Conservation (phyloP, 495 filamentous ascomycete species). For the Podospora australis region DNA sequence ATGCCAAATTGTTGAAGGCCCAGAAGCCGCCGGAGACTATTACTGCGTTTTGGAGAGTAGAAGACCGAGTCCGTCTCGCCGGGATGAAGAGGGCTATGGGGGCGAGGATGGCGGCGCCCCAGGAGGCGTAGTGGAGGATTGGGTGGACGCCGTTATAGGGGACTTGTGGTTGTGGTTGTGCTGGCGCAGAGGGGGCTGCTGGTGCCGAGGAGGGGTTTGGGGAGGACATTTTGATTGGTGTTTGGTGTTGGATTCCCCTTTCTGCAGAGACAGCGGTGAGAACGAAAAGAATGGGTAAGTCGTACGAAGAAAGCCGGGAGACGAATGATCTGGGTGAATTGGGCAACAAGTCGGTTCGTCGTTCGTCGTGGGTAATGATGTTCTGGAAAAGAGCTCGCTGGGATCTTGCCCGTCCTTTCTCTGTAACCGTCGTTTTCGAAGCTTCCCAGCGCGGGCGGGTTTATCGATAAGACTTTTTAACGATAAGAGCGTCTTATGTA, state of each 20-base stretch:
- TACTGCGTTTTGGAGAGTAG: too few relatives aligned
- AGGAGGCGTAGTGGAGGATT: slow-evolving; percentile 54
- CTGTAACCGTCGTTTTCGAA: too few relatives aligned
- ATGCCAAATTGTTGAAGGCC: slow-evolving; percentile 58
- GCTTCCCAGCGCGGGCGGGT: too few relatives aligned
- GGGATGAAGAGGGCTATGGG: slow-evolving; percentile 70
- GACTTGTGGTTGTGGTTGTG: not conserved
- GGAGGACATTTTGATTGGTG: not conserved
- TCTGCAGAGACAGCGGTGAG: too few relatives aligned
- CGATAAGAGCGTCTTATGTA: too few relatives aligned
- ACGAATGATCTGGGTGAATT: too few relatives aligned
- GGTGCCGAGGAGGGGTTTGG: not conserved
- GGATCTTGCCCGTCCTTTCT: too few relatives aligned
- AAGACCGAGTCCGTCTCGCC: too few relatives aligned
- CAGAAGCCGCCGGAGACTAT: slow-evolving; percentile 55
- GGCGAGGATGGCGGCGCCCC: slow-evolving; percentile 57
- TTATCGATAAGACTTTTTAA: too few relatives aligned
- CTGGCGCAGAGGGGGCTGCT: not conserved
- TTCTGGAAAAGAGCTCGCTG: too few relatives aligned
- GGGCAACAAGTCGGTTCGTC: too few relatives aligned
- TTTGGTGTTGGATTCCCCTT: not conserved
- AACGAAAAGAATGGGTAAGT: not conserved
- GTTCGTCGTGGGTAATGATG: too few relatives aligned
- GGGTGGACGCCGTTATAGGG: slow-evolving; percentile 17
- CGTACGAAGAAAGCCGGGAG: not conserved